Evolutionary conservation across 768 basidiomycete species (phyloP), one percentile per base, ranked within the genome.

Genomic region (Polyporus arcularius): DNA sequence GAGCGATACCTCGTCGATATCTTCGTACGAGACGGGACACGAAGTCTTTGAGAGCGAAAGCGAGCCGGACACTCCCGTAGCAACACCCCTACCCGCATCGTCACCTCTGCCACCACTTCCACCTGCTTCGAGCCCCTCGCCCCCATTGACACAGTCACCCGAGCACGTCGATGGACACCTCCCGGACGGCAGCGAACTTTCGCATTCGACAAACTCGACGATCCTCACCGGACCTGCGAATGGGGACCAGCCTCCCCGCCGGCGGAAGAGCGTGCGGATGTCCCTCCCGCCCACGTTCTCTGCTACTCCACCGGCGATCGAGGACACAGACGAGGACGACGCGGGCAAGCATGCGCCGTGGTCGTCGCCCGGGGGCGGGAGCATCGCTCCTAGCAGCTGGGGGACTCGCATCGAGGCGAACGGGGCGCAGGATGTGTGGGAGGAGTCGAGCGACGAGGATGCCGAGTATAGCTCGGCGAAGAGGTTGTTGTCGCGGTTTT

Each of bases 211-310:
- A 15, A 62, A 61, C 15, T 69, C 74, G 11, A 72, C 71, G 21
- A 64, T 63, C 15, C 63, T 55, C 38, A 60, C 39, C 38, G 57
- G n/a, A 21, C 30, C 46, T 28, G 53, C 53, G 4, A 28, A 31
- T n/a, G 38, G 16, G 12, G 28, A 16, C 53, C 26, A 39, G 57
- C 63, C 40, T 46, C 66, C 75, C 12, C 53, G 65, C 2, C 72
- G 83, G 11, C 70, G 80, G 39, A 93, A 93, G 74, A 91, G 89
- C 67, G 92, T 94, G 38, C 78, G 92, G 7, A 86, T 94, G 53
- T 90, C 88, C 31, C 72, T 92, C 40, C 81, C 86, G 46, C 92
- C 92, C 10, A 90, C 88, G 38, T 91, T 88, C 70, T 88, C 88
- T 6, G 75, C 85, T 0, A 82, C 90, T 1, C 89, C 90, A 8